A percentile compares a stretch with the other conserved stretches of the same genome.
Conservation (phyloP, 495 filamentous ascomycete genomes). For the Hyphodiscus hymeniophilus region DNA sequence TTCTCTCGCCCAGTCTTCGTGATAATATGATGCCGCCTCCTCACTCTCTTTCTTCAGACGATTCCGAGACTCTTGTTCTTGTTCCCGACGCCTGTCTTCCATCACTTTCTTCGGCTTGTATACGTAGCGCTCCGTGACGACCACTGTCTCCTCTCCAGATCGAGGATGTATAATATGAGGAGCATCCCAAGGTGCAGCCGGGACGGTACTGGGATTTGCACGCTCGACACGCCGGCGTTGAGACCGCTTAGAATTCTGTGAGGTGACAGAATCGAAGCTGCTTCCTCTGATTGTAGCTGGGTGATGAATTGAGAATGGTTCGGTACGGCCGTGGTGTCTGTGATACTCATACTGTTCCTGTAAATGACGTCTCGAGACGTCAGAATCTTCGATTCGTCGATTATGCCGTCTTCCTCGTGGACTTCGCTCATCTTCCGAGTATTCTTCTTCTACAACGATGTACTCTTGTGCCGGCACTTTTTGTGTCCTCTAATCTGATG, state of each 20-base stretch:
- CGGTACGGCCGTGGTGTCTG: neutral
- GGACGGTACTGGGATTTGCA: neutral
- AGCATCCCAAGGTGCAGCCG: neutral
- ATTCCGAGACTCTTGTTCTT: conserved; percentile 4
- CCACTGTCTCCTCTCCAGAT: neutral
- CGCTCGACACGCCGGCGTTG: neutral
- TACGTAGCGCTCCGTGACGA: conserved; percentile 9
- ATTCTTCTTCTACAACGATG: conserved; percentile 4
- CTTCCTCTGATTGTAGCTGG: no score
- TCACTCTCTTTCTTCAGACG: neutral
- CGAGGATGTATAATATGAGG: conserved; percentile 6
- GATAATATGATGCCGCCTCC: conserved; percentile 14
- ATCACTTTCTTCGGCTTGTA: conserved; percentile 5
- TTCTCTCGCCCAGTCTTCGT: conserved; percentile 11
- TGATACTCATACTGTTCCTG: no score
- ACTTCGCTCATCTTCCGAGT: conserved; percentile 1
- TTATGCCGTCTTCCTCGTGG: neutral
- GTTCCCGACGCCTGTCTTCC: conserved; percentile 3
- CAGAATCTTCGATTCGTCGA: neutral
- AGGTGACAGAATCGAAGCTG: neutral
- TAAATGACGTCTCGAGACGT: neutral
- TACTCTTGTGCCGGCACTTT: neutral
- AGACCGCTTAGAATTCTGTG: neutral
- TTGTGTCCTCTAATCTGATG: neutral
- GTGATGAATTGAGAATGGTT: neutral